Evolutionary conservation across 768 basidiomycete species (phyloP), one percentile per base, ranked within the genome.

Genomic region (Pleurotus platypus): DNA sequence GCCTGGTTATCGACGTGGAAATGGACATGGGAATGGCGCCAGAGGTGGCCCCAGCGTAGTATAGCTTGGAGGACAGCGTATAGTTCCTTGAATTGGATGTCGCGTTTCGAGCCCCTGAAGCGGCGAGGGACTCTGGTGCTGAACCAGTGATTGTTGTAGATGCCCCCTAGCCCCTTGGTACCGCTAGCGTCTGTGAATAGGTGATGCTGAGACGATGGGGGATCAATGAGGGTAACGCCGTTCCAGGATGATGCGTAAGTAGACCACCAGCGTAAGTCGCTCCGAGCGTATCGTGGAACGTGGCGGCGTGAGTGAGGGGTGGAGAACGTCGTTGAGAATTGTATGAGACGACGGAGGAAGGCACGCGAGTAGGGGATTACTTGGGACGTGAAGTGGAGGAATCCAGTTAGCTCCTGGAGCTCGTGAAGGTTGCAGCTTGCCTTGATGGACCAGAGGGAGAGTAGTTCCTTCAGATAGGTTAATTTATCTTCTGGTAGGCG

Each of bases 61-160:
- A 69, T 62, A 2, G 70, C 67, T 4, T 72, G 66, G 1, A 72
- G 58, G 2, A 74, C 64, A 0, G 72, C 71, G 46, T 51, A 66
- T 0, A 69, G 50, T 54, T 72, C 71, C 54, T 74, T 74, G 60
- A 70, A 69, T 49, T 72, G 69, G 12, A 75, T 73, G 48, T 73
- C 64, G 0, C 50, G 30, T 0, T 13, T 13, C 11, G 30, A 35
- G 30, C 30, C 30, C 9, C 63, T 63, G 40, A 60, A 66, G 22
- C 64, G 67, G 0, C 66, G 50, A 13, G 72, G 68, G 4, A 58
- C 27, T 0, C 62, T 57, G 0, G 62, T 45, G 1, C 68, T 61
- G 58, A 70, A 74, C 69, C 70, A 72, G 1, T 9, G 15, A 13
- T 50, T 13, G 2, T 60, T 60, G 42, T 59, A 62, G 54, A 63